A percentile compares a stretch with the other conserved stretches of the same genome.
Evolutionary conservation across 148 eudicot species (phyloP).

Genomic region (Chenopodium quinoa): DNA sequence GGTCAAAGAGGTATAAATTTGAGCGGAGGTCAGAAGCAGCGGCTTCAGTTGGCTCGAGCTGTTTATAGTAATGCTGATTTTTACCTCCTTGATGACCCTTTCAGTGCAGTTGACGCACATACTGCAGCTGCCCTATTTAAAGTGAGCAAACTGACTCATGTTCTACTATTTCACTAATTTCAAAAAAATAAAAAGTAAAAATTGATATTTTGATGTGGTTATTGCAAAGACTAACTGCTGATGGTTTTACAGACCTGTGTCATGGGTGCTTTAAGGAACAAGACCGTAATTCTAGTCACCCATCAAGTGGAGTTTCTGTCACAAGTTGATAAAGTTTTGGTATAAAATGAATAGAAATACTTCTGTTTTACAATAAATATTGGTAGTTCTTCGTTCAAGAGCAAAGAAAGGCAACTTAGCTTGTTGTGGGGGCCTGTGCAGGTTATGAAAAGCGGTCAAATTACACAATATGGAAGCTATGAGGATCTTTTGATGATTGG

Average conservation of each 20-base stretch:
- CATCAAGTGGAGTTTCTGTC: background rate
- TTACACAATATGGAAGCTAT: background rate
- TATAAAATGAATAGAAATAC: too few species aligned
- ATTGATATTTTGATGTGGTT: background rate
- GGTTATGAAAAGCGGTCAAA: background rate
- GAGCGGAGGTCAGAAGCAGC: background rate
- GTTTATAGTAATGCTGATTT: background rate
- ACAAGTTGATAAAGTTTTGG: background rate
- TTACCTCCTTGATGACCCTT: background rate
- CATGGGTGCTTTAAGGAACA: background rate
- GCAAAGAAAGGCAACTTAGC: too few species aligned
- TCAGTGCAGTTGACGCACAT: background rate
- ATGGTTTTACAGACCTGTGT: background rate
- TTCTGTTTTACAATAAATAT: too few species aligned
- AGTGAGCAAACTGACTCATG: background rate
- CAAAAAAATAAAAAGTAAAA: too few species aligned
- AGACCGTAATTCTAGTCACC: background rate
- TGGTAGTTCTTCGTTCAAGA: background rate
- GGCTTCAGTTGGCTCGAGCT: background rate
- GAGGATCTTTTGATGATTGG: background rate
- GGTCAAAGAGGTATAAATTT: background rate
- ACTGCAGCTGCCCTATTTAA: background rate
- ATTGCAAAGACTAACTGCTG: background rate
- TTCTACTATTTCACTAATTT: background rate
- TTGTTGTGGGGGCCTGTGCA: background rate